These are phyloP conservation scores for Phytophthora litchii DNA, from an alignment of 352 stramenopile genomes.

Conservation along the genomic window DNA sequence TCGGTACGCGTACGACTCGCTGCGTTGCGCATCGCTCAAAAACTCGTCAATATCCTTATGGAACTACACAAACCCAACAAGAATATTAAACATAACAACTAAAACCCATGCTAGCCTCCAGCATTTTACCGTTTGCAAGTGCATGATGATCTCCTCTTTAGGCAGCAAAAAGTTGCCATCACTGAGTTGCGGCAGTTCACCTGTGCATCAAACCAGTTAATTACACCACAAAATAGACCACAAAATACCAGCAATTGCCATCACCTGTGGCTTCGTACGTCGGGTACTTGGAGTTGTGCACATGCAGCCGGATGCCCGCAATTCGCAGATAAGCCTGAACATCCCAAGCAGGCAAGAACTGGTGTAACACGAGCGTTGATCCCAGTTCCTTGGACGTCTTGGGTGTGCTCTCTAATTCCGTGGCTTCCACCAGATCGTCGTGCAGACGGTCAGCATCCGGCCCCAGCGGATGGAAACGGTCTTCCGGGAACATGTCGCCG, in stretches of 20 bases:
- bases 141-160: slow-evolving; percentile 86
- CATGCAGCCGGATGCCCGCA: slow-evolving; percentile 72
- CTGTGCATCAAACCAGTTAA: slow-evolving; percentile 33
- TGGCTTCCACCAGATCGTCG: slow-evolving; percentile 58
- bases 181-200: slow-evolving; percentile 81
- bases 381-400: slow-evolving; percentile 76
- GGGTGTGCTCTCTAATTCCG: slow-evolving; percentile 61
- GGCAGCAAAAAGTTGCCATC: slow-evolving; percentile 88
- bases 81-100: not conserved
- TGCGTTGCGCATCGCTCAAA: slow-evolving; percentile 72
- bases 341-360: slow-evolving; percentile 86
- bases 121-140: slow-evolving; percentile 74
- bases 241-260: not conserved
- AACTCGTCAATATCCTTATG: slow-evolving; percentile 80
- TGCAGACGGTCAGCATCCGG: slow-evolving; percentile 75
- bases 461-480: slow-evolving; percentile 82
- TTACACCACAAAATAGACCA: not conserved
- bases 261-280: slow-evolving; percentile 80
- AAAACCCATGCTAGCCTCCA: not conserved
- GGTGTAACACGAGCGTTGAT: slow-evolving; percentile 74
- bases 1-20: slow-evolving; percentile 84
- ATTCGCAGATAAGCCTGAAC: slow-evolving; percentile 87
- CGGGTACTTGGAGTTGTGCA: slow-evolving; percentile 88
- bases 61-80: slow-evolving; percentile 47
- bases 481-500: slow-evolving; percentile 70